Evolutionary conservation across 306 rosid genomes (phyloP).

Genomic region (Begonia masoniana): DNA sequence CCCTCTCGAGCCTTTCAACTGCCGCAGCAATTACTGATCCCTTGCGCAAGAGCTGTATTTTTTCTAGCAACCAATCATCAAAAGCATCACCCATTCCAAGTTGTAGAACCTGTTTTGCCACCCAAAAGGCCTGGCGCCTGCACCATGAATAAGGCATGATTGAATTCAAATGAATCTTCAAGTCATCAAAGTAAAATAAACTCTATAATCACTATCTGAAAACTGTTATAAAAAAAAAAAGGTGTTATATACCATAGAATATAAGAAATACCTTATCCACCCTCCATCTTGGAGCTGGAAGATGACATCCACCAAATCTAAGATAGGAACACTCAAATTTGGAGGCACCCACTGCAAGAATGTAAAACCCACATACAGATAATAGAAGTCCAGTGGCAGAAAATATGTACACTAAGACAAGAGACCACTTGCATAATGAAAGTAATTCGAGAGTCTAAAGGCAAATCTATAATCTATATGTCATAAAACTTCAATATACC

Average conservation of each 20-base stretch:
- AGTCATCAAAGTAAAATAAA: too few relatives aligned
- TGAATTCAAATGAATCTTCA: too few relatives aligned
- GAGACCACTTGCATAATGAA: slow-evolving; percentile 1
- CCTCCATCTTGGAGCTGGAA: slow-evolving; percentile 97
- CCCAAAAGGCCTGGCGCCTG: slow-evolving; percentile 98
- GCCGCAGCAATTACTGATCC: slow-evolving; percentile 85
- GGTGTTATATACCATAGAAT: neutral
- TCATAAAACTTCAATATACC: slow-evolving; percentile 24
- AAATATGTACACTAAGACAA: neutral
- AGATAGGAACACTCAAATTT: slow-evolving; percentile 73
- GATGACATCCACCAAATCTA: slow-evolving; percentile 88
- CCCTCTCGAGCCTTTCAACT: slow-evolving; percentile 73
- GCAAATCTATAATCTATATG: neutral
- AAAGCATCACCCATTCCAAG: slow-evolving; percentile 99
- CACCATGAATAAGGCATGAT: neutral
- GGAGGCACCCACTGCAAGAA: slow-evolving; percentile 94
- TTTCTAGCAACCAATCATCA: slow-evolving; percentile 93
- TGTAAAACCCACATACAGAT: slow-evolving; percentile 11
- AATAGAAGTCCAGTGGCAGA: slow-evolving; percentile 6
- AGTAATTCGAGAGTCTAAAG: neutral
- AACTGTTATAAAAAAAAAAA: too few relatives aligned
- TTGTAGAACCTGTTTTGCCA: slow-evolving; percentile 89
- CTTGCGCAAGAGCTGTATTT: slow-evolving; percentile 67
- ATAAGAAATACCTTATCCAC: slow-evolving; percentile 75
- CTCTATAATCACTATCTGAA: too few relatives aligned